Evolutionary conservation across 2,329 filamentous ascomycete genomes (phyloP).

Genomic region (Sporothrix dimorphospora): DNA sequence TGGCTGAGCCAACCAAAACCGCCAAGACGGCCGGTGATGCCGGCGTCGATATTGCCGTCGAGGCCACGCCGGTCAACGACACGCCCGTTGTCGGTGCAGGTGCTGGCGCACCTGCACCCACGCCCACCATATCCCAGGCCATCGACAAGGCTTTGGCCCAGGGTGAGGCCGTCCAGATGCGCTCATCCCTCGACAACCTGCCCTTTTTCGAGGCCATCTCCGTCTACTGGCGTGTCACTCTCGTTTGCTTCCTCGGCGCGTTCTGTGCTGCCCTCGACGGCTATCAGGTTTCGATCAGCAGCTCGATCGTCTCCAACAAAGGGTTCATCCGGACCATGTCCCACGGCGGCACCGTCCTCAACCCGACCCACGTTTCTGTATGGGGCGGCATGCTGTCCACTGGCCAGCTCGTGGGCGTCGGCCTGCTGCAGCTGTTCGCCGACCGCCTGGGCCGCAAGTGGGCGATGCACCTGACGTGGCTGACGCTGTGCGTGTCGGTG

Average conservation of each 20-base stretch:
- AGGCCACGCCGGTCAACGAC: too few species aligned
- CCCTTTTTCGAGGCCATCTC: not conserved
- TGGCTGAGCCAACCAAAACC: not conserved
- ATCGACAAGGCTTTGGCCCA: constrained; percentile 20
- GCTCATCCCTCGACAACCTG: constrained; percentile 16
- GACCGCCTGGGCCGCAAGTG: constrained; percentile 14
- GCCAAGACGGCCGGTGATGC: not conserved
- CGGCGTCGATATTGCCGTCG: not conserved
- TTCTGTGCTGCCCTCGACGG: constrained; percentile 21
- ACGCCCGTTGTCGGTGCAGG: too few species aligned
- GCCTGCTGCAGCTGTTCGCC: constrained; percentile 2
- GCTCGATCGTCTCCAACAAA: constrained; percentile 21
- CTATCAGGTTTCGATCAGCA: constrained; percentile 17
- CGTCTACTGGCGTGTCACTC: constrained; percentile 2
- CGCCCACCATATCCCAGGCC: not conserved
- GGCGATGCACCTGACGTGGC: constrained; percentile 22
- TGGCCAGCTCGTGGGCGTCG: constrained; percentile 23
- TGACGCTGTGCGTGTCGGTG: constrained; percentile 19
- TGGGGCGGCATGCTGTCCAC: constrained; percentile 24
- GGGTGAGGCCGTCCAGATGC: constrained; percentile 20
- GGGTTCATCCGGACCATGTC: not conserved
- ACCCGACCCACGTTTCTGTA: constrained; percentile 8
- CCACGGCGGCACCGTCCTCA: constrained; percentile 2
- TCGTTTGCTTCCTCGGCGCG: constrained; percentile 8
- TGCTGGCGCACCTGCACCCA: not conserved